Percentiles rank a stretch among this genome's conserved stretches.
phyloP scores from a whole-genome alignment of 805 yeast species.

The Lachancea fermentati region DNA sequence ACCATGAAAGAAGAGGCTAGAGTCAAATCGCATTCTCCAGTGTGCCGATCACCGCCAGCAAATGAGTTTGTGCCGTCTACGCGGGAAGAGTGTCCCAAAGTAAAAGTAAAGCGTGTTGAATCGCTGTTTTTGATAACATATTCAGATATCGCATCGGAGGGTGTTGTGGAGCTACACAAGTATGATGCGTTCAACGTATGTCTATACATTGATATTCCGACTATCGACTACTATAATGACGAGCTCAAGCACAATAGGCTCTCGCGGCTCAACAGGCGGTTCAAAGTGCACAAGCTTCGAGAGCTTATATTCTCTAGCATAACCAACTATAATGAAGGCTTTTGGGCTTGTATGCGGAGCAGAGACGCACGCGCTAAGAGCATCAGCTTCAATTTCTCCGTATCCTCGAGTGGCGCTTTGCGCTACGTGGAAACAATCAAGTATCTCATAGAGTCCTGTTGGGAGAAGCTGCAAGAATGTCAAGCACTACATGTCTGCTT shows the following conservation, averaged over 20 bases:
- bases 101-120: slow-evolving; percentile 25
- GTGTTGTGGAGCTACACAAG: slow-evolving; percentile 5
- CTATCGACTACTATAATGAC: slow-evolving; percentile 32
- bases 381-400: slow-evolving; percentile 11
- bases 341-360: slow-evolving; percentile 18
- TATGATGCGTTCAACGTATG: slow-evolving; percentile 18
- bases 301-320: slow-evolving; percentile 23
- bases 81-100: slow-evolving; percentile 14
- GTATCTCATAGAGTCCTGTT: slow-evolving; percentile 26
- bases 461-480: slow-evolving; percentile 10
- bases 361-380: neutral
- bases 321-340: slow-evolving; percentile 20
- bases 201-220: slow-evolving; percentile 31
- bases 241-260: slow-evolving; percentile 24
- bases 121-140: slow-evolving; percentile 27
- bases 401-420: slow-evolving; percentile 29
- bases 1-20: slow-evolving; percentile 8
- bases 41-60: slow-evolving; percentile 5
- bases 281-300: slow-evolving; percentile 26
- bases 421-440: slow-evolving; percentile 32
- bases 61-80: slow-evolving; percentile 1
- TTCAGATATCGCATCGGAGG: slow-evolving; percentile 21
- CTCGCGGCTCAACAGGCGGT: slow-evolving; percentile 26
- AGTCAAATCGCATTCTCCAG: slow-evolving; percentile 6
- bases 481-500: slow-evolving; percentile 16